Base-by-base conservation (phyloP, 2,329 filamentous ascomycete genomes). In the Orbilia brochopaga region DNA sequence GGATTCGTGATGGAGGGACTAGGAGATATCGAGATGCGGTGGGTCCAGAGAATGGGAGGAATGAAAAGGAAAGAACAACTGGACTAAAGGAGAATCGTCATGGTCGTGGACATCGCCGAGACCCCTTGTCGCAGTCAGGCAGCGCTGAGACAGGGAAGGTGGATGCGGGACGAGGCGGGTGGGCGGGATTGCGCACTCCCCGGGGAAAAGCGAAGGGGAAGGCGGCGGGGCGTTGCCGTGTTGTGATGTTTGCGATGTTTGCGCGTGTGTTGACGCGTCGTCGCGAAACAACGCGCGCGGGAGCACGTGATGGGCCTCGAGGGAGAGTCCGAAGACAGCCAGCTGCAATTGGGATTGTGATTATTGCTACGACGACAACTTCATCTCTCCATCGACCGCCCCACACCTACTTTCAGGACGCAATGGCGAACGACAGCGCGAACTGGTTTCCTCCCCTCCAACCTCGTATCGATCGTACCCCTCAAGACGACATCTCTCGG, bases 141-240 rank as follows among this genome's bases (percentile, higher is more conserved):
- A 24, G n/a, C n/a, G 19, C 52, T 37, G 48, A 55, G 50, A 46
- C 10, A 42, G 23, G 50, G 50, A 40, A 46, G 48, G 51, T 54
- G 30, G 50, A 50, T 52, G 48, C 51, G 59, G 59, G 59, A 52
- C 54, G 53, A 56, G 54, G 17, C 65, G 58, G 65, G 50, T 52
- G 30, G 51, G 59, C 66, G 66, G 66, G 66, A 70, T 70, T 70
- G 66, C 66, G 66, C 66, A 70, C 32, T 59, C 19, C 13, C n/a
- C 27, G 19, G 58, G 53, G 24, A 35, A 35, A 11, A 15, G 23
- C 11, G 24, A 17, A 42, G 37, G 37, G n/a, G 37, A 2, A 17
- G 37, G 37, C n/a, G 11, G 13, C 2, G n/a, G n/a, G 11, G 37
- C n/a, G 37, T 13, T 17, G 11, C 37, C 19, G 57, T 17, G 19